A percentile compares a stretch with the other conserved stretches of the same genome.
These are phyloP conservation scores for Apiotrichum laibachii DNA, from an alignment of 1,284 basidiomycete genomes.

Conservation along the genomic window DNA sequence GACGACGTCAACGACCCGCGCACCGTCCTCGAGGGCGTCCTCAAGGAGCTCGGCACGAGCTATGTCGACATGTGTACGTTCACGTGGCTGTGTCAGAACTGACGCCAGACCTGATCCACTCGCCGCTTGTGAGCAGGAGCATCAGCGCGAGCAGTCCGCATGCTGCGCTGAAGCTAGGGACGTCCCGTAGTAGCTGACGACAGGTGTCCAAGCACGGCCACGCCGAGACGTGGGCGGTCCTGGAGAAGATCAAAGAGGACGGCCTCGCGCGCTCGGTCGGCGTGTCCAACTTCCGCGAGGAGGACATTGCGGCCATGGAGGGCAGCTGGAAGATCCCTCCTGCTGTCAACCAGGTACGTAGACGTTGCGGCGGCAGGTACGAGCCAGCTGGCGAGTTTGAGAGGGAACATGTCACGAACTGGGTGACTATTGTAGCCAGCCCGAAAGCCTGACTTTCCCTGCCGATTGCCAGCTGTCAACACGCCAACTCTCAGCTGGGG, in stretches of 20 bases:
- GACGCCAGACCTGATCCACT: constrained; percentile 65
- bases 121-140: constrained; percentile 52
- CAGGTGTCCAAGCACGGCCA: constrained; percentile 17
- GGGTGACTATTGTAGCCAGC: not conserved
- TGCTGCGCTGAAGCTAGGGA: too few species aligned
- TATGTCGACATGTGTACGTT: constrained; percentile 60
- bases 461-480: too few species aligned
- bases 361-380: not conserved
- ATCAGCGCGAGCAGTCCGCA: too few species aligned
- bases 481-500: too few species aligned
- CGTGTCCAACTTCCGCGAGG: constrained; percentile 74
- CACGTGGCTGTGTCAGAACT: not conserved
- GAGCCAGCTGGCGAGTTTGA: not conserved
- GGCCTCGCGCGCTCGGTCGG: constrained; percentile 75
- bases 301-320: constrained; percentile 62
- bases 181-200: too few species aligned
- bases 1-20: constrained; percentile 32
- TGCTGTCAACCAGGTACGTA: constrained; percentile 68
- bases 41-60: constrained; percentile 56
- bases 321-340: constrained; percentile 60
- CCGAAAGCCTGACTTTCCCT: not conserved
- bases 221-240: constrained; percentile 60
- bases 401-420: too few species aligned
- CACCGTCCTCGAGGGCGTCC: constrained; percentile 36
- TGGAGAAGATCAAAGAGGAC: constrained; percentile 66